Conservation (phyloP, 1,284 basidiomycete genomes). For the Chalciporus sp. region DNA sequence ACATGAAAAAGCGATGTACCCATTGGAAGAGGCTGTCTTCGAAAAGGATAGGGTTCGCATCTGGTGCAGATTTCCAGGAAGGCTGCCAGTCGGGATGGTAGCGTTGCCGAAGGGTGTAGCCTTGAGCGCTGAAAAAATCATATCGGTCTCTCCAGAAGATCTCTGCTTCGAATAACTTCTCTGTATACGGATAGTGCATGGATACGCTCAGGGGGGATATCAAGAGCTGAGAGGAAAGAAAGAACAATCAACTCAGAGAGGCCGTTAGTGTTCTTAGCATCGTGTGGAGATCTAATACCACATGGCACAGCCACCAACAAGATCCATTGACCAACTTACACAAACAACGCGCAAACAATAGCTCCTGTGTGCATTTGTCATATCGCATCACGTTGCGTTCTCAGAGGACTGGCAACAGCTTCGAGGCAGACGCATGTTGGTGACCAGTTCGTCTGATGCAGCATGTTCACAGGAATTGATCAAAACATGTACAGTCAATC, state of each 20-base stretch:
- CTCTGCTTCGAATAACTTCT: not conserved
- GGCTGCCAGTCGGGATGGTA: constrained; percentile 15
- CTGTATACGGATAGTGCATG: no score
- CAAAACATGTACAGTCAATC: no score
- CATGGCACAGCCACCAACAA: not conserved
- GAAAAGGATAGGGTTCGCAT: not conserved
- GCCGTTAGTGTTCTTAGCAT: not conserved
- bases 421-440: no score
- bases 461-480: no score
- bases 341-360: no score
- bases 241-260: not conserved
- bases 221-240: no score
- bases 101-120: constrained; percentile 7
- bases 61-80: constrained; percentile 1
- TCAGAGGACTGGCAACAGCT: no score
- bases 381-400: no score
- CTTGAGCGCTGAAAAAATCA: constrained; percentile 2
- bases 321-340: not conserved
- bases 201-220: no score
- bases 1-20: not conserved
- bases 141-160: constrained; percentile 13
- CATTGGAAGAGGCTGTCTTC: constrained; percentile 10
- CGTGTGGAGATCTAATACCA: no score
- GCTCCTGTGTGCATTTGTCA: no score
- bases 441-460: no score